These are phyloP conservation scores for Tetrahymena malaccensis DNA, from an alignment of 73 alveolate genomes.

Conservation along the genomic window DNA sequence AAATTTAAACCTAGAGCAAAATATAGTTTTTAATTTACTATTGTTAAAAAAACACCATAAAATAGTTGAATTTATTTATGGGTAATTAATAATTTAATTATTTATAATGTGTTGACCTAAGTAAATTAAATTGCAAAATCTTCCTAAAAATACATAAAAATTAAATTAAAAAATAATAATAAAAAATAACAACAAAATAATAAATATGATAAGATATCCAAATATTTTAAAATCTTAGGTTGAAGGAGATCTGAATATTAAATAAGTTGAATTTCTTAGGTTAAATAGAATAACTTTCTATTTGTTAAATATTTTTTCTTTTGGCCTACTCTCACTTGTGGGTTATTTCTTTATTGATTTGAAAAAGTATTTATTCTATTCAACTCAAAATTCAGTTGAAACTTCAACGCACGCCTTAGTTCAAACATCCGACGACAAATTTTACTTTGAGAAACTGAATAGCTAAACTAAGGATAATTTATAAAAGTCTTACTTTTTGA, in stretches of 20 bases:
- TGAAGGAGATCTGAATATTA: not conserved
- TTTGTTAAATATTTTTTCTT: not conserved
- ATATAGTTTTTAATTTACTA: too few species aligned
- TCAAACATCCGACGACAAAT: not conserved
- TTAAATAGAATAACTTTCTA: not conserved
- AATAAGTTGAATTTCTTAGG: not conserved
- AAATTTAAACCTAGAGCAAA: too few species aligned
- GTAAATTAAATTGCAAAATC: too few species aligned
- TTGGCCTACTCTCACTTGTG: not conserved
- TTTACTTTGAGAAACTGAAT: not conserved
- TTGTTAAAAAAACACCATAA: too few species aligned
- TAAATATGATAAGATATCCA: not conserved
- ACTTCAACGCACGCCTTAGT: not conserved
- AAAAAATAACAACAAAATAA: not conserved
- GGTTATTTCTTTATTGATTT: not conserved
- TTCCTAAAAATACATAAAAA: too few species aligned
- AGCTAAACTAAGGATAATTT: not conserved
- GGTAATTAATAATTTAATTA: too few species aligned
- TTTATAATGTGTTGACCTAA: too few species aligned
- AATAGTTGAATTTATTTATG: too few species aligned
- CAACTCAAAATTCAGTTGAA: not conserved
- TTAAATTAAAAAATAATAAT: not conserved
- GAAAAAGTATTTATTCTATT: not conserved
- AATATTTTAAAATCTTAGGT: not conserved
- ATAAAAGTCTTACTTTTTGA: not conserved